Base-by-base conservation (phyloP, 163 green algal species). In the Chlamydomonas reinhardtii region DNA sequence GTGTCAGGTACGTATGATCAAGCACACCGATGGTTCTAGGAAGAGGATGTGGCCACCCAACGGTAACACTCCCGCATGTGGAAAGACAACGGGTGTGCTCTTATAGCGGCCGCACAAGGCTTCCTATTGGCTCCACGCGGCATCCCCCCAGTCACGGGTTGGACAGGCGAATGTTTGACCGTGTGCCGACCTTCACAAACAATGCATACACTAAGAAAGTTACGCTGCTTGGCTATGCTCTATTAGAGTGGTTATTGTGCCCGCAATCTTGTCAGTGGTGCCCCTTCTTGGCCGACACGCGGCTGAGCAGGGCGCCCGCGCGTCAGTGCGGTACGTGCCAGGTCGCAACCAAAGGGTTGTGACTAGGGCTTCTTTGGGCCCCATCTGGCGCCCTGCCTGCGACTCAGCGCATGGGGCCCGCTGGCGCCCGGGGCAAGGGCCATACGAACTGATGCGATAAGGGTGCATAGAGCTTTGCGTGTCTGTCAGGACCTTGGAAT, bases 401-500 rank as follows among this genome's bases (percentile, higher is more conserved):
- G 14, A 56, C 48, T 56, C 48, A 54, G 43, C 43, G 48, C 48
- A 56, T 17, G 48, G 12, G 48, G 48, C 48, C 48, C 48, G 48
- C 48, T 56, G 48, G 48, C 48, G 48, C 48, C 48, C 48, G 8
- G 61, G 24, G 61, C 61, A 29, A 31, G 61, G 24, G 19, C 24
- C 61, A 22, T 66, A 11, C 25, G 61, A 5, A 48, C 39, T 48
- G 39, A 14, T 66, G 61, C 25, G 61, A 31, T 8, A 48, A 48
- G 39, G 61, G 0, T 12, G 3, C 5, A 6, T 19, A 14, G 20
- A n/a, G 24, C 8, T 31, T 29, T 66, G 17, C 25, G 17, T 52
- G 74, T 85, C 82, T 82, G 82, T 87, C 82, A 87, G 82, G 72
- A 87, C 72, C 72, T 83, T 88, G 83, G 61, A 88, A 76, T 87